Percentiles rank a stretch among this genome's conserved stretches.
These are phyloP conservation scores for Corymbia calophylla DNA, from an alignment of 441 rosid species.

Conservation along the genomic window DNA sequence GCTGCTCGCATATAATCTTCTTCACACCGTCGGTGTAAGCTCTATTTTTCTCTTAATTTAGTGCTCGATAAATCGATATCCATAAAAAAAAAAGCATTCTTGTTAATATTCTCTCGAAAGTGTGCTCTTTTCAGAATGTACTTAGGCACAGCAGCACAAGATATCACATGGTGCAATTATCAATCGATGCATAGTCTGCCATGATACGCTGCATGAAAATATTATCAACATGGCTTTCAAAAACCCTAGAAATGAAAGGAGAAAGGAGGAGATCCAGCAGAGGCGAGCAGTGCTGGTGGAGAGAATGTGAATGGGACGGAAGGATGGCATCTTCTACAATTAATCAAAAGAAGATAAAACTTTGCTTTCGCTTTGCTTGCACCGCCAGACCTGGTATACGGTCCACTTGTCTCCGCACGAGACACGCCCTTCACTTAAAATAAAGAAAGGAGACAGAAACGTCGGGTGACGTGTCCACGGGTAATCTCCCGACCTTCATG, in stretches of 20 bases:
- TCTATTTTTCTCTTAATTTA: not conserved
- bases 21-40: rapidly evolving
- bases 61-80: not conserved
- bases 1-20: not conserved
- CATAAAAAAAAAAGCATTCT: not conserved
- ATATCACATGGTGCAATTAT: not conserved
- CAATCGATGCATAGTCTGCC: not conserved
- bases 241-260: not conserved
- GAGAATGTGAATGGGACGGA: not conserved
- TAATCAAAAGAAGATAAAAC: not conserved
- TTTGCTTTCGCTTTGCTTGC: not conserved
- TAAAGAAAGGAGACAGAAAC: not conserved
- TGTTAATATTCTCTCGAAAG: not conserved
- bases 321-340: not conserved
- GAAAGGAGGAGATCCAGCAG: not conserved
- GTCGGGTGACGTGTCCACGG: not conserved
- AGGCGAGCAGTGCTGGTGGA: not conserved
- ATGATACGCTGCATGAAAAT: not conserved
- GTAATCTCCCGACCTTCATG: not conserved
- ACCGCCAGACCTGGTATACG: not conserved
- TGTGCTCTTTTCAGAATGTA: not conserved
- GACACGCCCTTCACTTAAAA: not conserved
- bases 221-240: not conserved
- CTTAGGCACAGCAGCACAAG: not conserved
- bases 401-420: not conserved